Percentiles rank a stretch among this genome's conserved stretches.
Evolutionary conservation across 768 basidiomycete species (phyloP).

Genomic region (Leccinum incarnatum): DNA sequence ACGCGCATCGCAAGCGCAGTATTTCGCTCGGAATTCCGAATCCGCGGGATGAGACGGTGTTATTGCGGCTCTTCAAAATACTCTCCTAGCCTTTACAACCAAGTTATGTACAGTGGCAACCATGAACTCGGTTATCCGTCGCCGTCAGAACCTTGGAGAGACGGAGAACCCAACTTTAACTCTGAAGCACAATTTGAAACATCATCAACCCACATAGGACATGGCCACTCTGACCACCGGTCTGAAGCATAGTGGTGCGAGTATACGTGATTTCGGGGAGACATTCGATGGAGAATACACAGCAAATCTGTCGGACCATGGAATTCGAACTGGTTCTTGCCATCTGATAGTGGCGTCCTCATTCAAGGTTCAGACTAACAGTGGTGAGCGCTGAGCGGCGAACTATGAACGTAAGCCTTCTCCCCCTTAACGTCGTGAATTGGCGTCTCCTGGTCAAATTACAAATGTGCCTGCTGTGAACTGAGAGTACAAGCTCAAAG

Average conservation of each 20-base stretch:
- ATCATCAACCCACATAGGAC: not conserved
- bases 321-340: not conserved
- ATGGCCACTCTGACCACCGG: not conserved
- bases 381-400: not conserved
- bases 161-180: not conserved
- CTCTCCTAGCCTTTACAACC: not conserved
- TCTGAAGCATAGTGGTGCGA: not conserved
- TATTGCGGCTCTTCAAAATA: not conserved
- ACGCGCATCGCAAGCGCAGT: not conserved
- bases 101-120: not conserved
- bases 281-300: not conserved
- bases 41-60: slow-evolving; percentile 10
- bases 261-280: not conserved
- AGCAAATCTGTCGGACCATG: not conserved
- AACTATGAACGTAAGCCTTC: slow-evolving; percentile 6
- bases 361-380: slow-evolving; percentile 9
- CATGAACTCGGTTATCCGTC: not conserved
- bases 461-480: slow-evolving; percentile 18
- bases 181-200: not conserved
- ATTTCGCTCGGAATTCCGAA: not conserved
- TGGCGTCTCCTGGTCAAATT: not conserved
- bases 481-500: not conserved
- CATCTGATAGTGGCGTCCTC: slow-evolving; percentile 8
- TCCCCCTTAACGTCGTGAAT: slow-evolving; percentile 9
- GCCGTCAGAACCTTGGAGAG: not conserved